Evolutionary conservation across 805 yeast species (phyloP), one percentile per base, ranked within the genome.

Genomic region (Nadsonia fulvescens): DNA sequence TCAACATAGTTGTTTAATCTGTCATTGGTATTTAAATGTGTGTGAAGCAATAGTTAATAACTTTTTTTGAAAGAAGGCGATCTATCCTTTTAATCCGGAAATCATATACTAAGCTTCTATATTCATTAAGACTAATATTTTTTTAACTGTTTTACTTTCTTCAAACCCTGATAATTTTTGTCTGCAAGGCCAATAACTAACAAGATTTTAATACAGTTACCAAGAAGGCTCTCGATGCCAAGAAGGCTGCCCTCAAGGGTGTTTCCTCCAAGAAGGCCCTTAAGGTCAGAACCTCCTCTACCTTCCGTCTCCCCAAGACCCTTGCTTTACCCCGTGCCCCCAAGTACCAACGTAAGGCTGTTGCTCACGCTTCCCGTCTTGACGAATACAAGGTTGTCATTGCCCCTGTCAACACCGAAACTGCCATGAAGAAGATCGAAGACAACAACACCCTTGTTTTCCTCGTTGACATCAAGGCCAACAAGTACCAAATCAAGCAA

Each of bases 381-480:
- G 98, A 89, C 61, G 77, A 91, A 53, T 76, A 77, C 89, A 81
- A 79, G 66, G 63, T 82, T 56, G 72, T 89, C 56, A 76, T 78
- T 60, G 66, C 79, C 49, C 95, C 95, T 67, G 72, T 86, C 63
- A 86, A 86, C 59, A 71, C 93, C 49, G 98, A 89, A 71, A 79
- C 93, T 47, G 94, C 98, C 55, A 82, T 89, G 78, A 86, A 89
- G 77, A 79, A 81, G 71, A 94, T 89, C 56, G 98, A 89, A 70
- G 94, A 82, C 58, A 81, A 92, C 66, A 89, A 89, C 91, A 89
- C 93, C 53, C 74, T 89, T 56, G 98, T 89, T 45, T 83, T 89
- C 86, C 91, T 78, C 66, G 98, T 89, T 56, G 86, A 78, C 65
- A 54, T 86, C 54, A 79, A 79, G 68, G 69, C 98, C 56, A 89